Conservation (phyloP, 495 filamentous ascomycete species). For the Xylaria castorea region DNA sequence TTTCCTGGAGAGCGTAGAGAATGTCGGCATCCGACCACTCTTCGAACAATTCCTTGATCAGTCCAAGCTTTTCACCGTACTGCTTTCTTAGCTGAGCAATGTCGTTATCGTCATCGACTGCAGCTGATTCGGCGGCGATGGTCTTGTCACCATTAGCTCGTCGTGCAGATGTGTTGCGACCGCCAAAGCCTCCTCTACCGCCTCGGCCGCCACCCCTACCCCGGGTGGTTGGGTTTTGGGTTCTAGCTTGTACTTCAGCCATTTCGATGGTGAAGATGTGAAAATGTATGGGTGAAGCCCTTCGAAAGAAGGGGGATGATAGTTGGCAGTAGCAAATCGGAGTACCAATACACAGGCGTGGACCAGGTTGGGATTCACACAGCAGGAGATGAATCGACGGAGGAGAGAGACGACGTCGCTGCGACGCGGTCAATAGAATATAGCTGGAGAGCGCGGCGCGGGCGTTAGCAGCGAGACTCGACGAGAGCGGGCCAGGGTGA, state of each 20-base stretch:
- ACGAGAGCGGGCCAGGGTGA: background rate
- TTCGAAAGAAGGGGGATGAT: slow-evolving; percentile 50
- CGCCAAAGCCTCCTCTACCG: slow-evolving; percentile 79
- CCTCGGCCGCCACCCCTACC: slow-evolving; percentile 83
- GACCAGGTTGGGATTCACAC: slow-evolving; percentile 14
- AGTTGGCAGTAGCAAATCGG: slow-evolving; percentile 45
- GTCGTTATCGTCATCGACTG: slow-evolving; percentile 86
- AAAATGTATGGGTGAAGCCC: slow-evolving; percentile 50
- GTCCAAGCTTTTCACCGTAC: slow-evolving; percentile 74
- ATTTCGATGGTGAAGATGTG: slow-evolving; percentile 61
- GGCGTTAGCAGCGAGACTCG: slow-evolving; percentile 8
- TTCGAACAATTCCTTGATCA: slow-evolving; percentile 88
- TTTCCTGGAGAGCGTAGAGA: slow-evolving; percentile 89
- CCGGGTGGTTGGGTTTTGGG: slow-evolving; percentile 62
- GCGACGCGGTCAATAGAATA: slow-evolving; percentile 14
- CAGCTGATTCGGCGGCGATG: slow-evolving; percentile 56
- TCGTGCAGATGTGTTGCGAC: slow-evolving; percentile 65
- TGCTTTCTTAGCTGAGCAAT: slow-evolving; percentile 89
- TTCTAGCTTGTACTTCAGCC: slow-evolving; percentile 91
- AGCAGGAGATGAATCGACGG: slow-evolving; percentile 23
- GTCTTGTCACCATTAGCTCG: slow-evolving; percentile 73
- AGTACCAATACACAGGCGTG: slow-evolving; percentile 25
- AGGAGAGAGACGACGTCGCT: slow-evolving; percentile 22
- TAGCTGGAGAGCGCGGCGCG: background rate
- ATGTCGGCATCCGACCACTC: slow-evolving; percentile 93